phyloP scores from a whole-genome alignment of 2,329 filamentous ascomycete genomes.

The Leptographium wingfieldii region DNA sequence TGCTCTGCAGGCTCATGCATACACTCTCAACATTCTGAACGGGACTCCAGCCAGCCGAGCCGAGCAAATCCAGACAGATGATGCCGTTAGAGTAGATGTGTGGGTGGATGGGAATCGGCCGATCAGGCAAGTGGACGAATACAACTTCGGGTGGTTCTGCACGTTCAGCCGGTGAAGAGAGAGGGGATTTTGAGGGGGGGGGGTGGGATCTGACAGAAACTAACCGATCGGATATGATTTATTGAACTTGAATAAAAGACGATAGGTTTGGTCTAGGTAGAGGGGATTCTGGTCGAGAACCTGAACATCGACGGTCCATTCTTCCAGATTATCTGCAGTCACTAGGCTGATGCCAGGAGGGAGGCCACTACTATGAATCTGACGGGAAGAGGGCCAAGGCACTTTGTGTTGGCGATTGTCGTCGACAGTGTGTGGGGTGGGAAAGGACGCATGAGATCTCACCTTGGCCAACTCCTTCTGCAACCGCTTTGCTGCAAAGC shows the following conservation, averaged over 20 bases:
- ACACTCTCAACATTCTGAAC: constrained; percentile 96
- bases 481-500: constrained; percentile 42
- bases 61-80: constrained; percentile 90
- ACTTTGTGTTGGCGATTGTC: not conserved
- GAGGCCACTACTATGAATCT: constrained; percentile 41
- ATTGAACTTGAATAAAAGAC: constrained; percentile 78
- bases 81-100: constrained; percentile 98
- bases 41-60: constrained; percentile 80
- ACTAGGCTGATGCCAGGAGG: constrained; percentile 67
- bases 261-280: constrained; percentile 67
- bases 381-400: not conserved
- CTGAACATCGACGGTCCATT: constrained; percentile 86
- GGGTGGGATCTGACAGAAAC: constrained; percentile 7
- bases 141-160: constrained; percentile 89
- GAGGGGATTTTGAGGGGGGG: not conserved
- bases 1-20: constrained; percentile 95
- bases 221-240: constrained; percentile 80
- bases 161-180: not conserved
- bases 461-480: constrained; percentile 49
- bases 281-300: constrained; percentile 86
- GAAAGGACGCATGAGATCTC: constrained; percentile 5
- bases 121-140: constrained; percentile 55
- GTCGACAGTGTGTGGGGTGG: not conserved
- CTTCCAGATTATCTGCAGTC: constrained; percentile 67
- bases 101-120: constrained; percentile 81